phyloP scores from a whole-genome alignment of 2,329 filamentous ascomycete species.

The Graphium sp. region DNA sequence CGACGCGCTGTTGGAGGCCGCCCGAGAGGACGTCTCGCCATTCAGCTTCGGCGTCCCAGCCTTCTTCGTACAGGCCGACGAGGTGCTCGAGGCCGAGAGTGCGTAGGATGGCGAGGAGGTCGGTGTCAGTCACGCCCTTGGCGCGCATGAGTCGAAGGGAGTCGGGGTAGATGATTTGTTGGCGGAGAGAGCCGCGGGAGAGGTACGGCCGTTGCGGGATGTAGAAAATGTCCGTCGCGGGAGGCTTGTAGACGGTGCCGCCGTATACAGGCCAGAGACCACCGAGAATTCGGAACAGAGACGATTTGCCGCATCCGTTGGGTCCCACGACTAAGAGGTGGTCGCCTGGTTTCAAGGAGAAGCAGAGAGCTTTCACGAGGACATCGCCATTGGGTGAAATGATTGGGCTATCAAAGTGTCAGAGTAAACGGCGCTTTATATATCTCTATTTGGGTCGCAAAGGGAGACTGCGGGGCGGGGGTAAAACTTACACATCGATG shows the following conservation, averaged over 20 bases:
- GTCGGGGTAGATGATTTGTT: conserved; percentile 96
- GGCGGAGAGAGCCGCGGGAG: conserved; percentile 76
- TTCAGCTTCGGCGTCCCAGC: conserved; percentile 89
- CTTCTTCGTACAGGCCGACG: conserved; percentile 56
- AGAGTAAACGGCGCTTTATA: conserved; percentile 4
- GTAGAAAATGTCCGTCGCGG: conserved; percentile 91
- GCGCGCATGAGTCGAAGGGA: conserved; percentile 72
- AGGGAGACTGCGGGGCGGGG: background rate
- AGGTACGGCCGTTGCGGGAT: conserved; percentile 93
- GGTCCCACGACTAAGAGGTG: conserved; percentile 91
- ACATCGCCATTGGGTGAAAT: conserved; percentile 95
- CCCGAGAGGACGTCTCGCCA: conserved; percentile 91
- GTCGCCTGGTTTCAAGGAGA: conserved; percentile 70
- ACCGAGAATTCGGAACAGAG: conserved; percentile 87
- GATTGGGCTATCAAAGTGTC: conserved; percentile 43
- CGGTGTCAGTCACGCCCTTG: conserved; percentile 65
- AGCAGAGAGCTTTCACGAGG: conserved; percentile 70
- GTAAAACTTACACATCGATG: conserved; percentile 48
- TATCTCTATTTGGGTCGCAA: background rate
- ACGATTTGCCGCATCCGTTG: conserved; percentile 94
- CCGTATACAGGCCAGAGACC: conserved; percentile 97
- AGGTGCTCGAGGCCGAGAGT: conserved; percentile 73
- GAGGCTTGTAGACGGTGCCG: conserved; percentile 79
- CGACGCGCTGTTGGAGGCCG: conserved; percentile 86
- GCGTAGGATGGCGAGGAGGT: conserved; percentile 60